Evolutionary conservation across 129 eudicot species (phyloP), one percentile per base, ranked within the genome.

Genomic region (Escallonia rubra): DNA sequence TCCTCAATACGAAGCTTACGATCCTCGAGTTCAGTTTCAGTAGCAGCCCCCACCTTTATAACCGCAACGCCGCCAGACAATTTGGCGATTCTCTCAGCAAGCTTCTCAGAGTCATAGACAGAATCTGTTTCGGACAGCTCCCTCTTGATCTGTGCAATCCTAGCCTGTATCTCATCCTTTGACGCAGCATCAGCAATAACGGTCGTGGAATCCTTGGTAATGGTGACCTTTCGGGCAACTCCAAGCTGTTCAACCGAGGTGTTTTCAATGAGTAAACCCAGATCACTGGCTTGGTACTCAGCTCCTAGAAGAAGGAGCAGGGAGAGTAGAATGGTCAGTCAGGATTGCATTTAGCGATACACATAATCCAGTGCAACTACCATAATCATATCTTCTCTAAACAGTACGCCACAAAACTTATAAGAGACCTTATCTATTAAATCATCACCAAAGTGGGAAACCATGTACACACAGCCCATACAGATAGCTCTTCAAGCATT

Each of bases 31-130:
- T 89, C 96, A 39, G 93, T 80, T 76, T 89, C 96, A 5, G 96
- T 89, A n/a, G 96, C 96, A 67, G 96, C 96, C 59, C 96, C 96
- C 40, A 89, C 96, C 72, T 89, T 89, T 40, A 89, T 89, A 41
- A 89, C 96, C 41, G 96, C 96, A 23, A 89, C 90, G 2, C 96
- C 96, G 45, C 96, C 96, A 43, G 96, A 86, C 51, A 92, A 48
- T 57, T 92, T 92, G 23, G 98, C 98, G 4, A 92, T 92, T 42
- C 98, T 80, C 69, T 92, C 98, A 1, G 98, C 84, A 34, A 92
- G 95, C 72, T 92, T 92, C 81, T 88, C 87, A 4, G 95, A 57
- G 75, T 92, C 98, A 1, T 88, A 92, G 1, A 89, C 92, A 4
- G 98, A 92, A 59, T 92, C 98, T 0, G 98, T 88, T 82, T 86